phyloP scores from a whole-genome alignment of 345 rosid genomes.

The Cardamine chenopodiifolia region DNA sequence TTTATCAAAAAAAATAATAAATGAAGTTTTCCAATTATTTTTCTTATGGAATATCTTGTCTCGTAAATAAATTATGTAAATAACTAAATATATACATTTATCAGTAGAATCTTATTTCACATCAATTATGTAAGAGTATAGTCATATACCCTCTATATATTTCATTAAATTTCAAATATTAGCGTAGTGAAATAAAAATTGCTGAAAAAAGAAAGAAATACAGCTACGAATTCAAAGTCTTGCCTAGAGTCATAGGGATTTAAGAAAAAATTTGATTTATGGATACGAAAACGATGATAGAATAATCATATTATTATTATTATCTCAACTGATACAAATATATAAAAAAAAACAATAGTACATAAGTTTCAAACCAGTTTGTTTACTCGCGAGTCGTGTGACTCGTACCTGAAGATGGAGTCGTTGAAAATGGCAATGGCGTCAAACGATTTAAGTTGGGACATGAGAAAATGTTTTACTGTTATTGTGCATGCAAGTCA shows the following conservation, averaged over 20 bases:
- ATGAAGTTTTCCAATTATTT: background rate
- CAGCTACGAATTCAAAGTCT: background rate
- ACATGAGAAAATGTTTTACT: too few species aligned
- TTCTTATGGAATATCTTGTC: background rate
- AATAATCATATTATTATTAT: background rate
- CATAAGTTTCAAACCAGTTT: background rate
- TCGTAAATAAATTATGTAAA: background rate
- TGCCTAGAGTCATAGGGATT: background rate
- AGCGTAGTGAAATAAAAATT: background rate
- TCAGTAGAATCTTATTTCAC: background rate
- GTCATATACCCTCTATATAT: background rate
- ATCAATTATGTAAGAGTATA: background rate
- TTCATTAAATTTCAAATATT: background rate
- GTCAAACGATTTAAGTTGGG: background rate
- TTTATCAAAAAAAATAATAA: too few species aligned
- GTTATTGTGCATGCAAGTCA: too few species aligned
- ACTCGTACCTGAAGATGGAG: background rate
- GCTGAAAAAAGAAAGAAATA: background rate
- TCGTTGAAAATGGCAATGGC: background rate
- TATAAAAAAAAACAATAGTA: background rate
- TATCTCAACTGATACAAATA: background rate
- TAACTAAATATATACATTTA: background rate
- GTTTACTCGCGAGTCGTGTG: background rate
- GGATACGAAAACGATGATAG: background rate
- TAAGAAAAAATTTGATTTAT: background rate